Percentiles rank a stretch among this genome's conserved stretches.
Evolutionary conservation across 768 basidiomycete species (phyloP).

Genomic region (Nidularia pulvinata): DNA sequence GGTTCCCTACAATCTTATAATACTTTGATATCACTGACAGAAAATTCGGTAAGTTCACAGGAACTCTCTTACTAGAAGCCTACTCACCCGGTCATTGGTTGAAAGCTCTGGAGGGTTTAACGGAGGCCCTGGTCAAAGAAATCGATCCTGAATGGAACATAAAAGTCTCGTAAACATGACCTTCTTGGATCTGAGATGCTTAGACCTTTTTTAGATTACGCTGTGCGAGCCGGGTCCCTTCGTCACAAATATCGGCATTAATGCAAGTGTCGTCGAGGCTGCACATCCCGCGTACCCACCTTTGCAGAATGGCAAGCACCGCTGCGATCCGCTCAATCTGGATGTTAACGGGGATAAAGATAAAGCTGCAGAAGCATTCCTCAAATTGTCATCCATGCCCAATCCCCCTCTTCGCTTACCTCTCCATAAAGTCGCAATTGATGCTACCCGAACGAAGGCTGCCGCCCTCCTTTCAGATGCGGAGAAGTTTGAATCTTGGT

Average conservation of each 20-base stretch:
- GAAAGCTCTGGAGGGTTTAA: slow-evolving; percentile 35
- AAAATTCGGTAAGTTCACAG: slow-evolving; percentile 1
- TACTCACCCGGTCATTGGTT: not conserved
- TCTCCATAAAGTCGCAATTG: not conserved
- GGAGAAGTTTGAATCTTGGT: slow-evolving; percentile 2
- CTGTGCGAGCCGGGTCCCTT: slow-evolving; percentile 13
- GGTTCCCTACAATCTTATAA: not conserved
- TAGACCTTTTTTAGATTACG: slow-evolving; percentile 6
- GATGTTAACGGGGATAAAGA: slow-evolving; percentile 3
- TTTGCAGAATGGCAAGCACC: not conserved
- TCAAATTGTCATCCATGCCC: slow-evolving; percentile 3
- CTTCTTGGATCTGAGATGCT: too few species aligned
- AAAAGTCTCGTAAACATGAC: slow-evolving; percentile 24
- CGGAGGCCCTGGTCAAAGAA: slow-evolving; percentile 33
- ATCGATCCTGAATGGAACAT: slow-evolving; percentile 47
- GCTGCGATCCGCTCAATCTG: not conserved
- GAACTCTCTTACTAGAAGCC: not conserved
- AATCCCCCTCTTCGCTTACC: slow-evolving; percentile 6
- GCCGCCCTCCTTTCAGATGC: not conserved
- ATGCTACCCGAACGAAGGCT: not conserved
- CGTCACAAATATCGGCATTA: slow-evolving; percentile 8
- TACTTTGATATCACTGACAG: slow-evolving; percentile 5
- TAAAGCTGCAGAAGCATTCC: slow-evolving; percentile 3
- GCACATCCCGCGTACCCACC: slow-evolving; percentile 15
- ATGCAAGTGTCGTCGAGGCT: slow-evolving; percentile 3